Evolutionary conservation across 495 filamentous ascomycete genomes (phyloP), one percentile per base, ranked within the genome.

Genomic region (Sordaria brevicollis): DNA sequence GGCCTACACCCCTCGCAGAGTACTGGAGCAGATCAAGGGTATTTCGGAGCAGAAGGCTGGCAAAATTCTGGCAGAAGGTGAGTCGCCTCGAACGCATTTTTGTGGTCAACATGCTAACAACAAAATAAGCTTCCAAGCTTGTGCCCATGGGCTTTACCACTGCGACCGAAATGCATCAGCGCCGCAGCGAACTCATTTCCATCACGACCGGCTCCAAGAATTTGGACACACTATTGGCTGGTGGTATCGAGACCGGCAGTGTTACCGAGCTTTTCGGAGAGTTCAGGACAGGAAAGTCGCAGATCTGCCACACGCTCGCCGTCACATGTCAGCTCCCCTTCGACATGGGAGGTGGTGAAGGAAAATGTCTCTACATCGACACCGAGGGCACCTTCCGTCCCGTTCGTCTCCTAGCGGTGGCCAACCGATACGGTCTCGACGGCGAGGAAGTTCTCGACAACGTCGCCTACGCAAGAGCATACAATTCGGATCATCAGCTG

Each of bases 221-320:
- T 73, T 86, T 99, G 11, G 95, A 99, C 75, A 99, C 96, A 49
- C 86, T 99, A 29, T 86, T 99, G 9, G 95, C 94, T 33, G 95
- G 95, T 70, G 95, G 95, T 65, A 86, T 99, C 70, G 95, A 99
- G 81, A 99, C 95, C 0, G 95, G 95, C 35, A 97, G 93, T 15
- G 96, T 99, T 43, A 99, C 95, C n/a, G 95, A 99, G 77, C 90
- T 99, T 10, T 99, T 99, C 76, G 95, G 95, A 81, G 95, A 99
- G 80, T 99, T 99, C 78, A 85, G 95, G 74, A 99, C 95, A 0
- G 95, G 95, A 79, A 99, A 99, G 81, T 96, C 92, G 79, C 95
- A 99, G 77, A 94, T 99, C 65, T 98, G 96, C 75, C 96, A 98
- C 76, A 99, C 95, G 1, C 87, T 98, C n/a, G 95, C 96, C 1